Evolutionary conservation across 306 rosid species (phyloP).

Genomic region (Astragalus glycyphyllos): DNA sequence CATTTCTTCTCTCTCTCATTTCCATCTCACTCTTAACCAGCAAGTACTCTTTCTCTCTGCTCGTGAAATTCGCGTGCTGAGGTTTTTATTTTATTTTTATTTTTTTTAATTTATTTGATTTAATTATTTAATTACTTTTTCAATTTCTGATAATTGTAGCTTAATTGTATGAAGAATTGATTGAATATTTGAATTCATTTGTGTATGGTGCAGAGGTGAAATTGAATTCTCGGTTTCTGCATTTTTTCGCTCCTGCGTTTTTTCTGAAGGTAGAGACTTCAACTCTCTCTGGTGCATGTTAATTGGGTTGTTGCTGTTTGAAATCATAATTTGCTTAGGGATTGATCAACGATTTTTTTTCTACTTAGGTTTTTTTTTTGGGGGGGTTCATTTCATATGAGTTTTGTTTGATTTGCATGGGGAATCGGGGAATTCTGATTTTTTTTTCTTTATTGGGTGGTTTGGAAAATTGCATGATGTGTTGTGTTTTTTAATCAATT

Average conservation of each 20-base stretch:
- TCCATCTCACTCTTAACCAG: neutral
- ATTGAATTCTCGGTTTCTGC: neutral
- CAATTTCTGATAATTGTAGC: neutral
- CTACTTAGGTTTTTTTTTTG: neutral
- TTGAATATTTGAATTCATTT: neutral
- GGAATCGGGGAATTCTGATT: neutral
- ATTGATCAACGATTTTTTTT: neutral
- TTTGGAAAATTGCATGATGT: neutral
- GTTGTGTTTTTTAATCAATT: neutral
- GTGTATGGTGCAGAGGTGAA: slow-evolving; percentile 14
- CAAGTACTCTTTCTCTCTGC: neutral
- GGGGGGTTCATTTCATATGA: neutral
- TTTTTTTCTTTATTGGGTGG: neutral
- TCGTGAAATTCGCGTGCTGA: neutral
- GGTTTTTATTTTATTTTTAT: neutral
- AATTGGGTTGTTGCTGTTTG: neutral
- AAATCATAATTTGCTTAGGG: neutral
- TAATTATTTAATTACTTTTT: neutral
- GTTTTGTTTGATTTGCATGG: neutral
- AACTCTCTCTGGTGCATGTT: neutral
- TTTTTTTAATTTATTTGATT: neutral
- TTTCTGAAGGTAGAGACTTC: slow-evolving; percentile 8
- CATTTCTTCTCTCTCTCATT: neutral
- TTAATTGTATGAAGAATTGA: slow-evolving; percentile 9
- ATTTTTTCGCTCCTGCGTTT: slow-evolving; percentile 9